Conservation (phyloP, 83 land plant genomes). For the Diphasiastrum complanatum region DNA sequence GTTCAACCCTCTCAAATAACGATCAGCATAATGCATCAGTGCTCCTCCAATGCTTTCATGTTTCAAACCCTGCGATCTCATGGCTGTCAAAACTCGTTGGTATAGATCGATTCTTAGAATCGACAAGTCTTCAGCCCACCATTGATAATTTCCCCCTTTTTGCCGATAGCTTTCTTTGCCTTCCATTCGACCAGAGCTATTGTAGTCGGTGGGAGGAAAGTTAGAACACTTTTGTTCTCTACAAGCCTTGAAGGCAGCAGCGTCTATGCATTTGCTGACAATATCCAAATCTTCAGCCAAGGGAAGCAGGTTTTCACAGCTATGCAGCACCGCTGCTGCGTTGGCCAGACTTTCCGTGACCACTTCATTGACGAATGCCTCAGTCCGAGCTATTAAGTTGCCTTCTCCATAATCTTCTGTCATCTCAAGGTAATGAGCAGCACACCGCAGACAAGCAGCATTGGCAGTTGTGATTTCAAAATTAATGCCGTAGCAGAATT, state of each 20-base stretch:
- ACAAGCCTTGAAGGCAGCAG: slow-evolving; percentile 30
- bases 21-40: slow-evolving; percentile 35
- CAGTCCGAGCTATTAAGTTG: slow-evolving; percentile 30
- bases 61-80: slow-evolving; percentile 28
- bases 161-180: slow-evolving; percentile 9
- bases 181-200: slow-evolving; percentile 23
- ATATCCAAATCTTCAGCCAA: slow-evolving; percentile 30
- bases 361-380: slow-evolving; percentile 23
- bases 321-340: slow-evolving; percentile 30
- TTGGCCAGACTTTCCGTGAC: slow-evolving; percentile 20
- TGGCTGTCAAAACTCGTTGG: slow-evolving; percentile 30
- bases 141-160: slow-evolving; percentile 13
- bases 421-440: slow-evolving; percentile 40
- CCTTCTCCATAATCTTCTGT: slow-evolving; percentile 34
- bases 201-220: slow-evolving; percentile 12
- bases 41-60: slow-evolving; percentile 23
- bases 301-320: slow-evolving; percentile 31
- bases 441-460: slow-evolving; percentile 31
- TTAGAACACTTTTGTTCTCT: slow-evolving; percentile 10
- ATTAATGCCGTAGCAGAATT: slow-evolving; percentile 38
- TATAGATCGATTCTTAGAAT: slow-evolving; percentile 32
- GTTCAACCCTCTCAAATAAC: slow-evolving; percentile 23
- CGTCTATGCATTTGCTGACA: slow-evolving; percentile 31
- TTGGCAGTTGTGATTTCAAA: slow-evolving; percentile 33
- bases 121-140: slow-evolving; percentile 40